Conservation (phyloP, 1,284 basidiomycete species). For the Pascua guehoae region DNA sequence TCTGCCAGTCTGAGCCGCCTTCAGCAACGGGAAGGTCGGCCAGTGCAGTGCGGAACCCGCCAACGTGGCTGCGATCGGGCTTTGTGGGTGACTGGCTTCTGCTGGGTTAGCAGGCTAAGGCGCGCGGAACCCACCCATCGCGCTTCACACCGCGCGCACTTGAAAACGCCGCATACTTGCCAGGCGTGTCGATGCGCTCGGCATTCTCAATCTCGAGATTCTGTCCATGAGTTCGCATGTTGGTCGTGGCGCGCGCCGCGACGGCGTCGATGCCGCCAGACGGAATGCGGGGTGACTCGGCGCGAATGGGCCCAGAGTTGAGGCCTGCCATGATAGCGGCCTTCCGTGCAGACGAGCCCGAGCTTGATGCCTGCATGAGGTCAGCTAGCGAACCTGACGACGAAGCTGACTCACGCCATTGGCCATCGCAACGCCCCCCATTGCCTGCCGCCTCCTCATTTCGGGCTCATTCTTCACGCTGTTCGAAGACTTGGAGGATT, state of each 20-base stretch:
- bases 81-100: conserved; percentile 14
- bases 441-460: too few species aligned
- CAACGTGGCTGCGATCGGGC: conserved; percentile 7
- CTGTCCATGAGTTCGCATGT: conserved; percentile 8
- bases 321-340: conserved; percentile 17
- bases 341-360: not conserved
- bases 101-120: not conserved
- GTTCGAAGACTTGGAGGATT: not conserved
- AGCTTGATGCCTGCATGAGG: not conserved
- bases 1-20: conserved; percentile 14
- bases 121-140: conserved; percentile 18
- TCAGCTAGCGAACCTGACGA: not conserved
- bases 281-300: conserved; percentile 32
- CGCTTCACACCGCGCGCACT: conserved; percentile 41
- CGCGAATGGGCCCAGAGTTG: conserved; percentile 2
- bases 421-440: conserved; percentile 4
- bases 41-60: conserved; percentile 20
- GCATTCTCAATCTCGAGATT: conserved; percentile 13
- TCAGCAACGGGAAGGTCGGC: conserved; percentile 19
- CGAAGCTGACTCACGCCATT: conserved; percentile 1
- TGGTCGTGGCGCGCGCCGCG: conserved; percentile 22
- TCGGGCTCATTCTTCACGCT: too few species aligned
- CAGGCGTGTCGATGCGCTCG: conserved; percentile 1
- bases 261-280: conserved; percentile 31
- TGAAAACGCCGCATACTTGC: conserved; percentile 24